A percentile compares a stretch with the other conserved stretches of the same genome.
Evolutionary conservation across 2,329 filamentous ascomycete genomes (phyloP).

Genomic region (Fusarium praegraminearum): DNA sequence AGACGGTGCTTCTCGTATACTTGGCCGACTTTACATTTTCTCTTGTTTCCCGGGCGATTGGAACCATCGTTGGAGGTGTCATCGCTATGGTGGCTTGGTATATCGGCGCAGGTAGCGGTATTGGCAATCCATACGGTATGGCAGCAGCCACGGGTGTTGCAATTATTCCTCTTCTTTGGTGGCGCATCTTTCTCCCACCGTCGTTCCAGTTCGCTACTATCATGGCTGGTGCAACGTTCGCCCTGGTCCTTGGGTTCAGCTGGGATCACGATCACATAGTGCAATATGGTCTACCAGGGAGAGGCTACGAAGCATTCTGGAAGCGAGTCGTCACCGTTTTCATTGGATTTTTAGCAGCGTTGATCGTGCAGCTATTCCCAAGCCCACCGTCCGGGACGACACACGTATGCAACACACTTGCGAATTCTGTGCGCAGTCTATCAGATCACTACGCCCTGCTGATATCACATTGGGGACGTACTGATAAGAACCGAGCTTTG

Average conservation of each 20-base stretch:
- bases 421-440: constrained; percentile 57
- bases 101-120: constrained; percentile 61
- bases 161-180: constrained; percentile 52
- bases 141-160: constrained; percentile 59
- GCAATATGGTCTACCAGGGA: constrained; percentile 60
- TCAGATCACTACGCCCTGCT: constrained; percentile 63
- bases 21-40: constrained; percentile 64
- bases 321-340: constrained; percentile 59
- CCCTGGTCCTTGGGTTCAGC: constrained; percentile 61
- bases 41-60: constrained; percentile 55
- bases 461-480: constrained; percentile 58
- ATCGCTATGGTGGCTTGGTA: constrained; percentile 64
- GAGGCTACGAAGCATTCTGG: constrained; percentile 63
- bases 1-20: constrained; percentile 61
- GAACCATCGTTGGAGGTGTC: constrained; percentile 61
- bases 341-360: constrained; percentile 57
- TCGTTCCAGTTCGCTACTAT: constrained; percentile 48
- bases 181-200: constrained; percentile 51
- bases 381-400: constrained; percentile 59
- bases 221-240: constrained; percentile 55
- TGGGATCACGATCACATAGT: constrained; percentile 58
- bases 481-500: constrained; percentile 48
- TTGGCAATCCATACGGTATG: constrained; percentile 63
- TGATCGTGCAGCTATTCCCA: constrained; percentile 61
- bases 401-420: constrained; percentile 59